Percentiles rank a stretch among this genome's conserved stretches.
Evolutionary conservation across 2,329 filamentous ascomycete genomes (phyloP).

Genomic region (Pseudogymnoascus sp.): DNA sequence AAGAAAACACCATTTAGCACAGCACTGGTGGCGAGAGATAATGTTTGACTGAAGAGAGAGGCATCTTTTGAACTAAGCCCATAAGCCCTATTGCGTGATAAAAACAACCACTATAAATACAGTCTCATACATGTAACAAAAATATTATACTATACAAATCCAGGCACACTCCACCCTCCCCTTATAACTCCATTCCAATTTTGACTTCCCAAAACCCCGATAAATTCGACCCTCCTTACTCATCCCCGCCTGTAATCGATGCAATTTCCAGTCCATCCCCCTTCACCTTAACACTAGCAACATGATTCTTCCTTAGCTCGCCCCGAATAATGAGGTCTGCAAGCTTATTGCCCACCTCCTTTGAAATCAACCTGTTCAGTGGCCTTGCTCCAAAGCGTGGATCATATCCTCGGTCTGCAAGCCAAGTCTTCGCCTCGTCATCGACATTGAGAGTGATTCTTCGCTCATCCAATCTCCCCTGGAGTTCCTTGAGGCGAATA

Average conservation of each 20-base stretch:
- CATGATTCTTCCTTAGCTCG: constrained; percentile 66
- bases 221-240: neutral
- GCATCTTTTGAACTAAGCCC: neutral
- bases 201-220: neutral
- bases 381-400: constrained; percentile 86
- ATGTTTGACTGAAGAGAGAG: neutral
- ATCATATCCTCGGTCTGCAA: constrained; percentile 84
- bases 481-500: constrained; percentile 79
- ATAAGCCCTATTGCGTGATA: constrained; percentile 1
- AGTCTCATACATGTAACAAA: neutral
- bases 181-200: neutral
- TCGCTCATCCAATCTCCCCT: constrained; percentile 73
- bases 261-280: neutral
- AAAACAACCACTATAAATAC: neutral
- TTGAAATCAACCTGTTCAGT: constrained; percentile 82
- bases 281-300: constrained; percentile 48
- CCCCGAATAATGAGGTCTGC: constrained; percentile 91
- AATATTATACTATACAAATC: neutral
- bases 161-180: neutral
- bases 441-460: constrained; percentile 70
- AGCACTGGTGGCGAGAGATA: neutral
- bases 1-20: neutral
- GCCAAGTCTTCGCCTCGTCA: constrained; percentile 70
- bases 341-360: constrained; percentile 78
- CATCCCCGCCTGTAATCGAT: neutral